phyloP scores from a whole-genome alignment of 495 filamentous ascomycete genomes.

The Neurospora pannonica region DNA sequence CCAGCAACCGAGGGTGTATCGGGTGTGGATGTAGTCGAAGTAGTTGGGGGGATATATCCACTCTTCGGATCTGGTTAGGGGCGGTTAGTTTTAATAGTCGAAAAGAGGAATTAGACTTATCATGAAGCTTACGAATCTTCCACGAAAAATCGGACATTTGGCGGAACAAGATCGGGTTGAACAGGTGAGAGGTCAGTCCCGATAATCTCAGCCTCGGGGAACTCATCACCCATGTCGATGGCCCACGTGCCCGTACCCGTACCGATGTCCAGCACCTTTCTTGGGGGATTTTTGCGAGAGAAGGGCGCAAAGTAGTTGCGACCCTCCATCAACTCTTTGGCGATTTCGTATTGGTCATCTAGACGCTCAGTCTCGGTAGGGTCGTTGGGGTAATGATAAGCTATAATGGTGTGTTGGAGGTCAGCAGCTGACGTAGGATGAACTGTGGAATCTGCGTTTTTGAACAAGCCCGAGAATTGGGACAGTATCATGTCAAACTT shows the following conservation, averaged over 20 bases:
- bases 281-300: slow-evolving; percentile 32
- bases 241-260: slow-evolving; percentile 54
- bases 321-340: slow-evolving; percentile 42
- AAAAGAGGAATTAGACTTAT: slow-evolving; percentile 31
- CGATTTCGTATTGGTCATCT: slow-evolving; percentile 53
- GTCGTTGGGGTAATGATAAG: slow-evolving; percentile 55
- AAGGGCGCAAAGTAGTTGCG: slow-evolving; percentile 50
- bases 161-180: slow-evolving; percentile 32
- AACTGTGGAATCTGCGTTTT: background rate
- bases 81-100: slow-evolving; percentile 20
- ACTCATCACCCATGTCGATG: slow-evolving; percentile 36
- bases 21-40: slow-evolving; percentile 44
- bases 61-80: slow-evolving; percentile 15
- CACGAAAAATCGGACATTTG: slow-evolving; percentile 37
- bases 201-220: slow-evolving; percentile 30
- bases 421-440: background rate
- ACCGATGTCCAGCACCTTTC: slow-evolving; percentile 56
- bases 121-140: slow-evolving; percentile 31
- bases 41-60: slow-evolving; percentile 14
- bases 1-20: slow-evolving; percentile 38
- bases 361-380: slow-evolving; percentile 39
- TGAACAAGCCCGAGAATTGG: background rate
- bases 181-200: slow-evolving; percentile 36
- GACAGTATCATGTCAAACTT: slow-evolving; percentile 1
- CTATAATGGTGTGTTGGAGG: slow-evolving; percentile 18